These are phyloP conservation scores for Mycena capillaripes DNA, from an alignment of 768 basidiomycete species.

Conservation along the genomic window DNA sequence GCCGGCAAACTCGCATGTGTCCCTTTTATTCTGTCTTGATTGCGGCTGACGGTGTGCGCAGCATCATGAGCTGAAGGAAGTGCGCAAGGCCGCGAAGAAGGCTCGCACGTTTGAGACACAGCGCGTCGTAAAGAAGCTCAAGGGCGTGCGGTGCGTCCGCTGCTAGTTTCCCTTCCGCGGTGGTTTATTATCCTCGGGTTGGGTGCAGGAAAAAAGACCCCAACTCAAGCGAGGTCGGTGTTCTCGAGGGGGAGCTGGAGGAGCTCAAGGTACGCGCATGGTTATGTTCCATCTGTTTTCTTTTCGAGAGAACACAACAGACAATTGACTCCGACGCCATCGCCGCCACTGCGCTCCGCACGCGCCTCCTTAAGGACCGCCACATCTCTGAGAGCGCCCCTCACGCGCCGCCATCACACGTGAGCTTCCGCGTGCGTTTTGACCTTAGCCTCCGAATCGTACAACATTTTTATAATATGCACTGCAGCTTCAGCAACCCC, in stretches of 20 bases:
- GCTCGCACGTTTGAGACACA: conserved; percentile 86
- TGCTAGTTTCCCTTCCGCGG: neutral
- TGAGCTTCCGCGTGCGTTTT: conserved; percentile 52
- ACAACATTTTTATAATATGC: too few relatives aligned
- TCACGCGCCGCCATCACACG: conserved; percentile 60
- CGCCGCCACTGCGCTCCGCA: conserved; percentile 74
- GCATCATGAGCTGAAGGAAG: conserved; percentile 83
- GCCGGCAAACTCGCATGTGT: conserved; percentile 68
- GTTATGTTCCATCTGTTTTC: neutral
- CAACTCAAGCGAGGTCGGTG: conserved; percentile 54
- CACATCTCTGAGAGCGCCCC: conserved; percentile 62
- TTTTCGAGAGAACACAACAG: conserved; percentile 57
- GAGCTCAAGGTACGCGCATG: conserved; percentile 70
- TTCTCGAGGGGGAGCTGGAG: conserved; percentile 72
- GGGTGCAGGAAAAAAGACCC: conserved; percentile 54
- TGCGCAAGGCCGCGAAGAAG: conserved; percentile 84
- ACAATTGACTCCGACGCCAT: conserved; percentile 69
- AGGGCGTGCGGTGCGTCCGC: conserved; percentile 68
- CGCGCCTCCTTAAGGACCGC: conserved; percentile 83
- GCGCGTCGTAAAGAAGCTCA: conserved; percentile 87
- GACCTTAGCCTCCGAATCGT: neutral
- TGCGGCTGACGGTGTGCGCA: conserved; percentile 45
- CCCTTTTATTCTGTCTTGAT: conserved; percentile 17
- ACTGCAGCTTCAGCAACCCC: conserved; percentile 39
- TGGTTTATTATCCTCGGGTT: conserved; percentile 5